Conservation (phyloP, 2,329 filamentous ascomycete genomes). For the Diaporthe ilicicola region DNA sequence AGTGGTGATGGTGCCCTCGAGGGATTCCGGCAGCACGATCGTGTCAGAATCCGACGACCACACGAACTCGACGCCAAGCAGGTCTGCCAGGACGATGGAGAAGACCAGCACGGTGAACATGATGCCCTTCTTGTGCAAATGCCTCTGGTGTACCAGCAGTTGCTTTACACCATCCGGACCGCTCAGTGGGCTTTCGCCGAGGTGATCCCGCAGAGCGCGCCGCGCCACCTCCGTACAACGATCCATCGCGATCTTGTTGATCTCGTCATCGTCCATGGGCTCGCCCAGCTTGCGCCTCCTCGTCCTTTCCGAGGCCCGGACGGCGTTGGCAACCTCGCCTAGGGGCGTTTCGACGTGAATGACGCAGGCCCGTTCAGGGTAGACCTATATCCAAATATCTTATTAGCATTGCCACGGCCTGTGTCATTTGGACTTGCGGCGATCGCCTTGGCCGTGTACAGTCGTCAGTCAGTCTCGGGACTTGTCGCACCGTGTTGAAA, state of each 20-base stretch:
- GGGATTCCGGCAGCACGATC: slow-evolving; percentile 41
- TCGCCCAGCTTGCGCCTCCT: background rate
- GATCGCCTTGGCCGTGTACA: background rate
- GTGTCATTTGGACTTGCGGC: background rate
- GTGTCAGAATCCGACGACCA: slow-evolving; percentile 49
- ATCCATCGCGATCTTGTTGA: slow-evolving; percentile 23
- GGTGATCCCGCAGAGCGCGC: background rate
- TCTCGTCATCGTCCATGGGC: slow-evolving; percentile 16
- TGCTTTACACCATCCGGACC: slow-evolving; percentile 20
- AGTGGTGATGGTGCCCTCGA: slow-evolving; percentile 41
- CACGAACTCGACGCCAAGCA: slow-evolving; percentile 44
- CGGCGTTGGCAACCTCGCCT: slow-evolving; percentile 39
- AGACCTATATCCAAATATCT: slow-evolving; percentile 37
- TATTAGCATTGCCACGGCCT: background rate
- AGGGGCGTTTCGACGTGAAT: slow-evolving; percentile 40
- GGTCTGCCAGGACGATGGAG: slow-evolving; percentile 42
- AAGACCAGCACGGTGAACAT: slow-evolving; percentile 49
- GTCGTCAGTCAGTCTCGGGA: background rate
- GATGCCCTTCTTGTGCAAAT: slow-evolving; percentile 48
- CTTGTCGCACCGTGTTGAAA: slow-evolving; percentile 35
- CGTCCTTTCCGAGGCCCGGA: slow-evolving; percentile 24
- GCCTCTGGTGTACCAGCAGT: slow-evolving; percentile 44
- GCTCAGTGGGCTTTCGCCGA: background rate
- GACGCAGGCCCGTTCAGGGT: slow-evolving; percentile 35
- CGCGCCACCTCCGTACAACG: slow-evolving; percentile 24